Evolutionary conservation across 257 asterid species (phyloP).

Genomic region (Solanum dulcamara): DNA sequence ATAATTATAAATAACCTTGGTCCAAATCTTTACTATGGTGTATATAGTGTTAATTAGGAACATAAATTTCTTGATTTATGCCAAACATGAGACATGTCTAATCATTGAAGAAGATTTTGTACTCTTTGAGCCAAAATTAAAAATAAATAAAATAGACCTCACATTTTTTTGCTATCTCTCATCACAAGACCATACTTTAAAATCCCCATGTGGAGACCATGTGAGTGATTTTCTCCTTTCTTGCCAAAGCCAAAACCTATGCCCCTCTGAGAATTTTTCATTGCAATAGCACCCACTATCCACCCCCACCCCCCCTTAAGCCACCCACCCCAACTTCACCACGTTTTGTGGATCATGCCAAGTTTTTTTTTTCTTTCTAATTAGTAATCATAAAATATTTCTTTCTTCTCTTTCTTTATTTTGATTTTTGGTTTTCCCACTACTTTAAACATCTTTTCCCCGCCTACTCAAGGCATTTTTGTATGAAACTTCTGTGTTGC

Average conservation of each 20-base stretch:
- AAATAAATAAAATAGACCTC: background rate
- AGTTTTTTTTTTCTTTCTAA: background rate
- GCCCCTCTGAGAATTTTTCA: conserved; percentile 21
- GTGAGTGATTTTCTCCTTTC: conserved; percentile 32
- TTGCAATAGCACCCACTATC: conserved; percentile 15
- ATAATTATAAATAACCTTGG: background rate
- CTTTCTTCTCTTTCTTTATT: no score
- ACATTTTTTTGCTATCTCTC: conserved; percentile 1
- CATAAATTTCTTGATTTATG: background rate
- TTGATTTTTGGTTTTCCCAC: no score
- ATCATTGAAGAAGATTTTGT: conserved; percentile 10
- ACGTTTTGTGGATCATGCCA: conserved; percentile 37
- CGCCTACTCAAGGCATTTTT: no score
- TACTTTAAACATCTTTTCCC: no score
- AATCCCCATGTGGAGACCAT: conserved; percentile 62
- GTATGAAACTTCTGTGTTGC: no score
- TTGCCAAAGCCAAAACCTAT: conserved; percentile 28
- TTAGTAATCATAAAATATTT: background rate
- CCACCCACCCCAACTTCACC: conserved; percentile 17
- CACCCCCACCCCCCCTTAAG: conserved; percentile 1
- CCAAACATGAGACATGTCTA: background rate
- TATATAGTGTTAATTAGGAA: background rate
- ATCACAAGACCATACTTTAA: conserved; percentile 26
- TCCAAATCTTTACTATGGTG: background rate
- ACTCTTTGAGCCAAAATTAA: conserved; percentile 7